Evolutionary conservation across 1,139 yeast genomes (phyloP).

Genomic region (Yamadazyma blattariae): DNA sequence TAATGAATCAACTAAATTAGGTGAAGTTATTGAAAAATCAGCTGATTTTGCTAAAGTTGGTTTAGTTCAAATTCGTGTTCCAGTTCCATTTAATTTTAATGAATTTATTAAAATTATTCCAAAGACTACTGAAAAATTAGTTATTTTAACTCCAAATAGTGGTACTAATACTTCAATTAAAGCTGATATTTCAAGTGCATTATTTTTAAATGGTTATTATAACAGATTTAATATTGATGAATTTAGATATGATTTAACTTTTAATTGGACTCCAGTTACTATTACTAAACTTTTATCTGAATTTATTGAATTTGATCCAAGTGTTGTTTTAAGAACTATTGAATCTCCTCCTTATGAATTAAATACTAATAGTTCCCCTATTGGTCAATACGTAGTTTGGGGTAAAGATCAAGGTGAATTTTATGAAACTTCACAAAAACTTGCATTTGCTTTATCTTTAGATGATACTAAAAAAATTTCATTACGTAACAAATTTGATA

Average conservation of each 20-base stretch:
- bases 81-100: constrained; percentile 68
- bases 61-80: constrained; percentile 69
- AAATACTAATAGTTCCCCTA: constrained; percentile 44
- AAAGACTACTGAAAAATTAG: constrained; percentile 51
- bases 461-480: constrained; percentile 54
- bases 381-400: constrained; percentile 62
- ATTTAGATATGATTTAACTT: constrained; percentile 48
- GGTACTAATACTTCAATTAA: constrained; percentile 44
- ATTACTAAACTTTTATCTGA: constrained; percentile 48
- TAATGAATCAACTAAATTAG: constrained; percentile 56
- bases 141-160: constrained; percentile 49
- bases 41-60: constrained; percentile 47
- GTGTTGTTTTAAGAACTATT: constrained; percentile 12
- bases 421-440: constrained; percentile 57
- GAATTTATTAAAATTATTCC: constrained; percentile 64
- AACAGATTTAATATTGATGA: constrained; percentile 45
- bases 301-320: constrained; percentile 34
- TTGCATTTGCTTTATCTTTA: constrained; percentile 72
- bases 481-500: constrained; percentile 69
- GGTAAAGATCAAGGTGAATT: constrained; percentile 59
- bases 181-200: constrained; percentile 71
- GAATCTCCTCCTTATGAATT: constrained; percentile 15
- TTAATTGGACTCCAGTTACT: constrained; percentile 57
- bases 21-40: constrained; percentile 39
- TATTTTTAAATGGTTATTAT: constrained; percentile 53